Evolutionary conservation across 2,329 filamentous ascomycete genomes (phyloP).

Genomic region (Hypomyces perniciosus): DNA sequence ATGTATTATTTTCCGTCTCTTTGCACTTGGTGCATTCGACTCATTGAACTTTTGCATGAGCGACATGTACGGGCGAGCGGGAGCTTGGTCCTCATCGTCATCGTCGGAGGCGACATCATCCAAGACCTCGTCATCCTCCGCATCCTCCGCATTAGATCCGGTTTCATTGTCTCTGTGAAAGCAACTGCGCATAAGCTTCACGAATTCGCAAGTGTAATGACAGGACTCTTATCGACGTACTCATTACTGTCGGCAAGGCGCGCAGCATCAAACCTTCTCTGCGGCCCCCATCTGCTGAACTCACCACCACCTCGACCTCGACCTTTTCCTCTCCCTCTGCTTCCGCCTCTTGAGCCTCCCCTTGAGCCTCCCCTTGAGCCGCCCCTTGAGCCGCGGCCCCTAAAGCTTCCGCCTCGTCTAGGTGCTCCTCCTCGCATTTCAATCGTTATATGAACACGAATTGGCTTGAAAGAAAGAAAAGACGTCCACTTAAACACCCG

Average conservation of each 20-base stretch:
- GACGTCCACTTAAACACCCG: background rate
- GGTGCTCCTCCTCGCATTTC: conserved; percentile 28
- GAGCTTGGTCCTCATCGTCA: conserved; percentile 38
- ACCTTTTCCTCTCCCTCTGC: conserved; percentile 23
- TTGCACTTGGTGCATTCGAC: conserved; percentile 40
- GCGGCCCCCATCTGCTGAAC: conserved; percentile 32
- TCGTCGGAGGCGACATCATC: conserved; percentile 38
- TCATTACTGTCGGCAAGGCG: conserved; percentile 29
- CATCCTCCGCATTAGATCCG: conserved; percentile 19
- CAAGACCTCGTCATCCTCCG: conserved; percentile 30
- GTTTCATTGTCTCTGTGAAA: conserved; percentile 11
- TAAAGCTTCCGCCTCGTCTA: conserved; percentile 28
- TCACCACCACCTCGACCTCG: conserved; percentile 3
- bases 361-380: conserved; percentile 21
- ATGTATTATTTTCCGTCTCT: conserved; percentile 52
- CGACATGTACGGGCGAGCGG: conserved; percentile 48
- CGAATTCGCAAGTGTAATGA: background rate
- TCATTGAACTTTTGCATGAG: conserved; percentile 53
- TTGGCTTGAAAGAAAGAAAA: conserved; percentile 11
- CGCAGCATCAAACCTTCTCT: conserved; percentile 30
- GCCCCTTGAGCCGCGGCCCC: conserved; percentile 27
- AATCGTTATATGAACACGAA: background rate
- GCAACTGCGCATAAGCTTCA: background rate
- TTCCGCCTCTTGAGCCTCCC: conserved; percentile 20
- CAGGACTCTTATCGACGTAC: conserved; percentile 1